Evolutionary conservation across 768 basidiomycete genomes (phyloP).

Genomic region (Auriscalpium microsporum): DNA sequence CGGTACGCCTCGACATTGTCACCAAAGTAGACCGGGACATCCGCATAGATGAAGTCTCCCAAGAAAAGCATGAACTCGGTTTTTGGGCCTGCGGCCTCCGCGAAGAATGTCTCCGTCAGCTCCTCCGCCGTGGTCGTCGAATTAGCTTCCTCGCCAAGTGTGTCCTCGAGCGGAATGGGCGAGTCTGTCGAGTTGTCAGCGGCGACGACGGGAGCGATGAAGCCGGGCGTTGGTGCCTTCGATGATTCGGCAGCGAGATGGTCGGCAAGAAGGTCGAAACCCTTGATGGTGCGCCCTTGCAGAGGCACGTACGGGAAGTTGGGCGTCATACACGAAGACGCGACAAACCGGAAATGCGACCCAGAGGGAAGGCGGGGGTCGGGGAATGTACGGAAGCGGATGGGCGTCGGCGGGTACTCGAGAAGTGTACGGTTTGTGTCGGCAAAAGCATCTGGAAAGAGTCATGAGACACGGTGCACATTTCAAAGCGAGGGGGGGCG

Average conservation of each 20-base stretch:
- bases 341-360: constrained; percentile 59
- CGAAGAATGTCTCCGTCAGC: background rate
- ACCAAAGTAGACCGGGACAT: constrained; percentile 57
- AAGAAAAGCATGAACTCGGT: constrained; percentile 61
- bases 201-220: background rate
- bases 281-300: constrained; percentile 44
- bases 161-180: background rate
- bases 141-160: background rate
- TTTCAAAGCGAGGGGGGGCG: constrained; percentile 1
- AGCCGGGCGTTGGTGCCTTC: constrained; percentile 1
- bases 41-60: constrained; percentile 72
- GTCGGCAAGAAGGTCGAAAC: constrained; percentile 55
- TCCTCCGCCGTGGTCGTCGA: constrained; percentile 2
- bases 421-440: constrained; percentile 35
- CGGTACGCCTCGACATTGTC: constrained; percentile 50
- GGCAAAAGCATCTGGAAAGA: constrained; percentile 33
- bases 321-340: constrained; percentile 56
- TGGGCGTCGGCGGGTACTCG: constrained; percentile 41
- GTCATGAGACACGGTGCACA: background rate
- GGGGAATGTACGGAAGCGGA: constrained; percentile 66
- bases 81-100: constrained; percentile 5
- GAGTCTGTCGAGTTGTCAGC: constrained; percentile 4
- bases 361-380: constrained; percentile 51
- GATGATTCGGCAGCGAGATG: constrained; percentile 32
- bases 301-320: constrained; percentile 67